Evolutionary conservation across 257 asterid genomes (phyloP).

Genomic region (Striga asiatica): DNA sequence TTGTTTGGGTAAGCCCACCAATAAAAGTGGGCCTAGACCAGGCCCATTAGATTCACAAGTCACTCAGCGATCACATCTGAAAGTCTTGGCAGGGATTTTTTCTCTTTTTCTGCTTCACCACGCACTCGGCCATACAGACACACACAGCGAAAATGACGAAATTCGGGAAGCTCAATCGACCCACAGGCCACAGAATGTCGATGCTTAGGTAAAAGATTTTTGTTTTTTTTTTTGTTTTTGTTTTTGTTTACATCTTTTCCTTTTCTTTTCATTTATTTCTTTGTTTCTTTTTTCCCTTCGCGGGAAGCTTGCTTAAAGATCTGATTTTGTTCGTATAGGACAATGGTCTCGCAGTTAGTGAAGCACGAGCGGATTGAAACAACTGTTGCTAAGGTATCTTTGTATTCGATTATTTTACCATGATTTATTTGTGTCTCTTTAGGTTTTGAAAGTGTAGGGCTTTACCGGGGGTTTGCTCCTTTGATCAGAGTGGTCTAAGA

Average conservation of each 20-base stretch:
- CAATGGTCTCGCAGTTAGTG: slow-evolving; percentile 91
- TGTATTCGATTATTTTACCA: background rate
- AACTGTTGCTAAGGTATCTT: slow-evolving; percentile 67
- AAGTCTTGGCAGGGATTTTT: slow-evolving; percentile 20
- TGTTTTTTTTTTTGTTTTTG: background rate
- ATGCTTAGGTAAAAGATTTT: slow-evolving; percentile 68
- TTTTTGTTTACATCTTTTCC: no score
- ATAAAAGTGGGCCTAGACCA: no score
- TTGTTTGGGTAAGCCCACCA: no score
- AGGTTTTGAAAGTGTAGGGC: background rate
- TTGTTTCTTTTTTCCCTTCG: background rate
- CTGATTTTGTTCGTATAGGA: slow-evolving; percentile 29
- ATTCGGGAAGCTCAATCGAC: slow-evolving; percentile 82
- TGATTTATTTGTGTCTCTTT: background rate
- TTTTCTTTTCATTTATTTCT: no score
- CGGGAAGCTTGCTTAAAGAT: background rate
- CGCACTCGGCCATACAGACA: background rate
- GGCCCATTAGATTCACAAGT: no score
- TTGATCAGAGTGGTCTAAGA: no score
- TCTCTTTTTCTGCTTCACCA: slow-evolving; percentile 6
- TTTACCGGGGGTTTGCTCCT: no score
- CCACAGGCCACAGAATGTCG: slow-evolving; percentile 76
- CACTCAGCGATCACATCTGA: no score
- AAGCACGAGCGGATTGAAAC: slow-evolving; percentile 94
- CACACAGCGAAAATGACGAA: slow-evolving; percentile 45